Evolutionary conservation across 148 eudicot species (phyloP).

Genomic region (Cornus controversa): DNA sequence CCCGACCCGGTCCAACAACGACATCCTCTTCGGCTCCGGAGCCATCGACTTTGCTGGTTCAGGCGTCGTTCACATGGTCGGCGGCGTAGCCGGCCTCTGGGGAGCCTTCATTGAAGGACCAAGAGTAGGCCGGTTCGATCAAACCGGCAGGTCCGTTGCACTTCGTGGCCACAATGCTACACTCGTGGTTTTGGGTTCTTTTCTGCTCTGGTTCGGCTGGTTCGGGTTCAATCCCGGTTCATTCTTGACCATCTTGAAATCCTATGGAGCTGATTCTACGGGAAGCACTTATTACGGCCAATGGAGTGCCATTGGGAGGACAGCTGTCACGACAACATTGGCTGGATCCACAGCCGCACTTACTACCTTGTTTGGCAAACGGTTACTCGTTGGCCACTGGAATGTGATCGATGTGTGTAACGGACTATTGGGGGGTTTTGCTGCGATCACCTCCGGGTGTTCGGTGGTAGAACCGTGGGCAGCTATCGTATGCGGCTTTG

Average conservation of each 20-base stretch:
- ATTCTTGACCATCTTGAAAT: slow-evolving; percentile 31
- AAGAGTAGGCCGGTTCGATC: slow-evolving; percentile 36
- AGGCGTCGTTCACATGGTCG: slow-evolving; percentile 53
- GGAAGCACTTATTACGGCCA: slow-evolving; percentile 32
- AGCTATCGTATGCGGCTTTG: slow-evolving; percentile 45
- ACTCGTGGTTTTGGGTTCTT: slow-evolving; percentile 37
- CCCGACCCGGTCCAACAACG: slow-evolving; percentile 12
- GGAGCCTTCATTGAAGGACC: slow-evolving; percentile 45
- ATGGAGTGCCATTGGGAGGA: slow-evolving; percentile 47
- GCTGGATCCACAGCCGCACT: slow-evolving; percentile 46
- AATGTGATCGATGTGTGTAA: slow-evolving; percentile 42
- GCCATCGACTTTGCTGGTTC: slow-evolving; percentile 51
- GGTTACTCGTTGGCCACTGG: slow-evolving; percentile 42
- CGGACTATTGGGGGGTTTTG: slow-evolving; percentile 45
- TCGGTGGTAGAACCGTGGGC: slow-evolving; percentile 53
- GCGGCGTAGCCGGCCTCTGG: slow-evolving; percentile 48
- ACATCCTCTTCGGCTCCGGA: slow-evolving; percentile 36
- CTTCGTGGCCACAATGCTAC: slow-evolving; percentile 40
- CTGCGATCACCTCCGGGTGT: slow-evolving; percentile 47
- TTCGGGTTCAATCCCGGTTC: slow-evolving; percentile 52
- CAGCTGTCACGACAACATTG: slow-evolving; percentile 53
- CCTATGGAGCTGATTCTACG: slow-evolving; percentile 11
- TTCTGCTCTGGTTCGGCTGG: slow-evolving; percentile 53
- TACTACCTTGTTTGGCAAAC: slow-evolving; percentile 36
- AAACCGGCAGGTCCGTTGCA: slow-evolving; percentile 32